Percentiles rank a stretch among this genome's conserved stretches.
These are phyloP conservation scores for Arctium lappa DNA, from an alignment of 129 eudicot genomes.

Conservation along the genomic window DNA sequence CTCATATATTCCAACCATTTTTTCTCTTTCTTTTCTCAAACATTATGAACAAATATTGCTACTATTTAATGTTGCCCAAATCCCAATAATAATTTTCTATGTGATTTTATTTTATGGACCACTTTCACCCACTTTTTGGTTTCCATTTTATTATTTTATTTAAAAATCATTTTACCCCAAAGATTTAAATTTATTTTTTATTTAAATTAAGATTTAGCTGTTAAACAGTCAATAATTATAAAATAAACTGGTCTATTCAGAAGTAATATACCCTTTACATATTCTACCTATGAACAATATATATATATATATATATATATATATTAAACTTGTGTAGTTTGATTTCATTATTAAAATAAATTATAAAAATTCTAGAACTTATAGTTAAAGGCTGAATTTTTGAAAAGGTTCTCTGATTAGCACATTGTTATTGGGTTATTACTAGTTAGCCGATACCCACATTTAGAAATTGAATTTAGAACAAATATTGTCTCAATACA, in stretches of 20 bases:
- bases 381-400: neutral
- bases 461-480: too few relatives aligned
- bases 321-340: neutral
- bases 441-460: neutral
- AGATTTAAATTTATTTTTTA: neutral
- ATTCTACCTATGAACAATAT: too few relatives aligned
- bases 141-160: neutral
- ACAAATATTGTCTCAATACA: neutral
- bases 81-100: neutral
- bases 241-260: neutral
- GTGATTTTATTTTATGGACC: neutral
- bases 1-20: neutral
- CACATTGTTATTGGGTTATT: too few relatives aligned
- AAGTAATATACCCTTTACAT: neutral
- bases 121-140: neutral
- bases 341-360: neutral
- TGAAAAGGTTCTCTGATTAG: too few relatives aligned
- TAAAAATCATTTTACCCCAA: neutral
- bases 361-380: neutral
- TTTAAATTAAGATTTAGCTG: neutral
- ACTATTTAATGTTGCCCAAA: slow-evolving; percentile 8
- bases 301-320: too few relatives aligned
- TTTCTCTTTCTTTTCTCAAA: neutral
- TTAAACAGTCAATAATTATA: neutral
- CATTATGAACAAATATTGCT: neutral